Evolutionary conservation across 2,329 filamentous ascomycete species (phyloP).

Genomic region (Emergomyces africanus): DNA sequence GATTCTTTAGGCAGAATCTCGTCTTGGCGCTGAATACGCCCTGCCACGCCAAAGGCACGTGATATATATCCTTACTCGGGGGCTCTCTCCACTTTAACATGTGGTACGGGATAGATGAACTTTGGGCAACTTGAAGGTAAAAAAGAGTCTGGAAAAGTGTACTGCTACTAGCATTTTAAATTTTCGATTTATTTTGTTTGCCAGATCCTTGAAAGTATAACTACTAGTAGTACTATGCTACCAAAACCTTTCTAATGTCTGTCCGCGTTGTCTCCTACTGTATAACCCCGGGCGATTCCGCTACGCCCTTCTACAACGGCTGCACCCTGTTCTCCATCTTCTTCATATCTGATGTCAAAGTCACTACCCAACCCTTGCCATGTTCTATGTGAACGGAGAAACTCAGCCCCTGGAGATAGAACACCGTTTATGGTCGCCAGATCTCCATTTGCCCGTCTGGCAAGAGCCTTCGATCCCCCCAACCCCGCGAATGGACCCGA

Average conservation of each 20-base stretch:
- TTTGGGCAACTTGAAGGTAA: neutral
- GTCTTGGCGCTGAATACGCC: neutral
- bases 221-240: neutral
- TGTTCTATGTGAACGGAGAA: conserved; percentile 63
- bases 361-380: conserved; percentile 91
- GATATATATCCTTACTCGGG: too few species aligned
- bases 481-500: conserved; percentile 17
- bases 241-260: conserved; percentile 13
- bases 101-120: neutral
- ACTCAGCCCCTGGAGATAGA: conserved; percentile 85
- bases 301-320: conserved; percentile 70
- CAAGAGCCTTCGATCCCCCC: conserved; percentile 40
- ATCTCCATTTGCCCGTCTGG: conserved; percentile 54
- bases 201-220: neutral
- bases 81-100: too few species aligned
- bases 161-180: neutral
- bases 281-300: conserved; percentile 82
- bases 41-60: neutral
- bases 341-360: conserved; percentile 51
- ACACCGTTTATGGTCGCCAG: conserved; percentile 72
- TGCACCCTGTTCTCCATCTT: conserved; percentile 31
- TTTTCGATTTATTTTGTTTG: neutral
- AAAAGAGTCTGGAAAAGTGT: neutral
- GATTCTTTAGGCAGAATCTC: neutral
- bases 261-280: conserved; percentile 48